Base-by-base conservation (phyloP, 352 stramenopile species). In the Stramenopiles sp. region DNA sequence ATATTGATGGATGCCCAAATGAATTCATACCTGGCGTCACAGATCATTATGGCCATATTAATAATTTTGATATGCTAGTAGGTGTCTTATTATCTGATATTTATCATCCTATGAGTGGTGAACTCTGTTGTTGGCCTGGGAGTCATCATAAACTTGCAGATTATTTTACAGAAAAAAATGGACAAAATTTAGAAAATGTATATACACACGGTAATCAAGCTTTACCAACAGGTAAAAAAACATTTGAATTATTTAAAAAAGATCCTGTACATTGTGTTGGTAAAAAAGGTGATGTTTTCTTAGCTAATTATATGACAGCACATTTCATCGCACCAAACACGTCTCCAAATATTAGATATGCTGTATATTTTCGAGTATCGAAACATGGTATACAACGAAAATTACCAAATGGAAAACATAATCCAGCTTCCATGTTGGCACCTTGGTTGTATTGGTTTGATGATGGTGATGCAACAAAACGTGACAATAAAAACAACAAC, bases 1-100 rank as follows among this genome's bases (percentile, higher is more conserved):
- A 69, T 27, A 69, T 69, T 69, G 53, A 69, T 69, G 53, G 53
- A 69, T 69, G 53, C 53, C 53, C 53, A 69, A 69, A 69, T 27
- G 53, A 69, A 20, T 69, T 69, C 27, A 69, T 69, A 20, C 53
- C 53, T 23, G 53, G 53, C 20, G 27, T 69, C 27, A 69, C 53
- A 27, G 53, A 69, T 27, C 53, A 69, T 69, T 69, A 69, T 27
- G 53, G 53, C 20, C 20, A 69, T 23, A 69, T 69, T 23, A 20
- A 69, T 27, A 69, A 69, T 27, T 69, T 69, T 27, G 53, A 69
- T 69, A 23, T 20, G 20, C 53, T 69, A 23, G 53, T 69, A 27
- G 53, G 53, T 23, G 53, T 69, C 20, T 69, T 69, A 27, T 27
- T 69, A 27, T 23, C 20, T 27, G 53, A 69, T 69, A 27, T 69